Conservation (phyloP, 768 basidiomycete genomes). For the Leccinum subtestaceum region DNA sequence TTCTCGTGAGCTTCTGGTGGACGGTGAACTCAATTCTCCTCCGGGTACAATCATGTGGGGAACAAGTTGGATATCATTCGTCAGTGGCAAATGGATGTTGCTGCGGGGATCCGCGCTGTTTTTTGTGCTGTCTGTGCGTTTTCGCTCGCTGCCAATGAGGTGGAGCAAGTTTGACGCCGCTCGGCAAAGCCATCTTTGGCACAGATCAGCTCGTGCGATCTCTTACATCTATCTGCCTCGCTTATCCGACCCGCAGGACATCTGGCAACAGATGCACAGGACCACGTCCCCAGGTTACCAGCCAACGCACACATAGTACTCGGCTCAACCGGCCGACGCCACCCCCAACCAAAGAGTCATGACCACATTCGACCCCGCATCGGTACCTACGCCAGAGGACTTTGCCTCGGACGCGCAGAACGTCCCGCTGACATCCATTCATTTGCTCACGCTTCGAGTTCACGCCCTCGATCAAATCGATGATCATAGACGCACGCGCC, state of each 20-base stretch:
- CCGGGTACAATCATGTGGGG: too few relatives aligned
- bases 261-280: slow-evolving; percentile 79
- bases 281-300: slow-evolving; percentile 64
- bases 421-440: slow-evolving; percentile 48
- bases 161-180: slow-evolving; percentile 44
- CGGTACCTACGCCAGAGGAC: not conserved
- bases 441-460: slow-evolving; percentile 82
- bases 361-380: slow-evolving; percentile 42
- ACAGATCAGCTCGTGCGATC: slow-evolving; percentile 3
- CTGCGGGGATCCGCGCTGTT: too few relatives aligned
- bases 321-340: slow-evolving; percentile 47
- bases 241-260: slow-evolving; percentile 42
- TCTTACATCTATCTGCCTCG: not conserved
- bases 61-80: too few relatives aligned
- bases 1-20: too few relatives aligned
- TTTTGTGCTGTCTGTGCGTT: too few relatives aligned
- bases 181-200: slow-evolving; percentile 70
- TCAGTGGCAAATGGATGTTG: too few relatives aligned
- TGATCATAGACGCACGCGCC: too few relatives aligned
- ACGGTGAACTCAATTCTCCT: too few relatives aligned
- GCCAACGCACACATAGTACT: slow-evolving; percentile 52
- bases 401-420: slow-evolving; percentile 12
- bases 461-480: slow-evolving; percentile 50
- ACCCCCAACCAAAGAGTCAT: slow-evolving; percentile 67
- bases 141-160: too few relatives aligned